These are phyloP conservation scores for Eucalyptus pauciflora DNA, from an alignment of 345 rosid genomes.

Conservation along the genomic window DNA sequence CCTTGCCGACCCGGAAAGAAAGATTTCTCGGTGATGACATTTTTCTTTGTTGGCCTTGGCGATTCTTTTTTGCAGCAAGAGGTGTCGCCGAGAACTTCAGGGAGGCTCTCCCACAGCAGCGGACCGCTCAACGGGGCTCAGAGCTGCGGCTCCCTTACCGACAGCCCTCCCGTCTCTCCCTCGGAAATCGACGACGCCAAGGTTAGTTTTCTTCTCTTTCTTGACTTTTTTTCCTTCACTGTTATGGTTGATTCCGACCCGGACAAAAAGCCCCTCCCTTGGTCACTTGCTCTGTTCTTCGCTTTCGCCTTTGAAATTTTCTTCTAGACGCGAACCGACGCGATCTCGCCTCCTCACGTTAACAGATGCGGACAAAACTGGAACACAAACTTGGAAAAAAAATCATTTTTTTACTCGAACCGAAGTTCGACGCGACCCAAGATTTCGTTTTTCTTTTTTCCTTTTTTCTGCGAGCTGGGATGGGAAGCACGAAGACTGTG, in stretches of 20 bases:
- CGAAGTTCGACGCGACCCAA: neutral
- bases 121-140: constrained; percentile 83
- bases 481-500: constrained; percentile 18
- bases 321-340: neutral
- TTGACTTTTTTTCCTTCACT: neutral
- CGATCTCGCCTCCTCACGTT: neutral
- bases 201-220: constrained; percentile 26
- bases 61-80: neutral
- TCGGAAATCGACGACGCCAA: constrained; percentile 64
- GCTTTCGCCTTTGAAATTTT: neutral
- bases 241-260: neutral
- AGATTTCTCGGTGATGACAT: neutral
- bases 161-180: constrained; percentile 97
- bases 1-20: neutral
- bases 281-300: neutral
- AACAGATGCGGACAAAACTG: neutral
- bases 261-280: neutral
- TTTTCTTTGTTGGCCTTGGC: too few species aligned
- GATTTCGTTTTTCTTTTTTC: neutral
- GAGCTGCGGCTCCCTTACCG: constrained; percentile 75
- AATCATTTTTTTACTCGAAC: neutral
- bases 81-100: constrained; percentile 2
- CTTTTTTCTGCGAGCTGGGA: neutral
- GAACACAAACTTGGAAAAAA: neutral
- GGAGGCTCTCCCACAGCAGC: constrained; percentile 47